Evolutionary conservation across 2,329 filamentous ascomycete species (phyloP), one percentile per base, ranked within the genome.

Genomic region (Neospermospora avenae): DNA sequence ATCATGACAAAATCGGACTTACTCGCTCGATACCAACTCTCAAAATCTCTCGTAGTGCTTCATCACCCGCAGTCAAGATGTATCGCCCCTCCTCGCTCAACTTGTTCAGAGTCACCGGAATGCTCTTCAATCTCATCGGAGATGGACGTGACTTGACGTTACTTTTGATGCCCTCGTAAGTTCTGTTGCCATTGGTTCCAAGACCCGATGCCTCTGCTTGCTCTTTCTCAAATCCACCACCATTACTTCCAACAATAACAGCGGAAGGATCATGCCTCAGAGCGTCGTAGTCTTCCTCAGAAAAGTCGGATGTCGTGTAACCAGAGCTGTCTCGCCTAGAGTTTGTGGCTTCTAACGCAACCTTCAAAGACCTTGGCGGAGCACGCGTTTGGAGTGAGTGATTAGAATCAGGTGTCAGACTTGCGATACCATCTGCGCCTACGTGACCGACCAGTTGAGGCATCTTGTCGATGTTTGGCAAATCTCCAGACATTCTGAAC

Each of bases 271-370:
- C 68, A 45, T 63, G 68, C 42, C 55, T 66, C 16, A 72, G 35
- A 6, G 67, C 55, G 62, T 72, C 70, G 44, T 71, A 71, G 46
- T 72, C 69, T 56, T 72, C 70, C 56, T 71, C 68, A 24, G 69
- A 70, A 16, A 63, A 69, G 39, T 71, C 69, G 13, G 68, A 66
- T 10, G 62, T 54, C 6, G 49, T 62, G 22, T 67, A 63, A 20
- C 62, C 57, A 18, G 58, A 62, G 37, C 52, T 64, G 5, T 54
- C 58, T 48, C 59, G 45, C 18, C 59, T 37, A 16, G 41, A 49
- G 4, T 53, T 51, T 16, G 55, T 61, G 8, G 59, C 61, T 44
- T 68, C 64, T 16, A 71, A 58, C 35, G 67, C 67, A n/a, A n/a
- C 54, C 51, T 71, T 69, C 41, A 71, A 20, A 25, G 69, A 70